Conservation (phyloP, 208 protist species). For the Phytomonas francai region DNA sequence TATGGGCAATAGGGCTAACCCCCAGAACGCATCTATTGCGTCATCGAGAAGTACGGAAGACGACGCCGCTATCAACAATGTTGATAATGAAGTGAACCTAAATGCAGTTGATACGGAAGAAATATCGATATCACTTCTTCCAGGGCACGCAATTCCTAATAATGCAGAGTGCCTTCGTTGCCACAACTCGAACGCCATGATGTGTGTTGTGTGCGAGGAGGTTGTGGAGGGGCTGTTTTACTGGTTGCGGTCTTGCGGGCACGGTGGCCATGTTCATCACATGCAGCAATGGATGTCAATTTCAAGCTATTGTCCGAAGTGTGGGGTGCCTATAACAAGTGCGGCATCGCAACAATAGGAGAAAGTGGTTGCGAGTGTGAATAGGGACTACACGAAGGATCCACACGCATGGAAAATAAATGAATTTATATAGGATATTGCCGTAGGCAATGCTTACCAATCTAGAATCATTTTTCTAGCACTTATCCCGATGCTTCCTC, state of each 20-base stretch:
- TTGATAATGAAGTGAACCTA: slow-evolving; percentile 2
- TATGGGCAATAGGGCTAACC: neutral
- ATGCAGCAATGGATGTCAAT: slow-evolving; percentile 68
- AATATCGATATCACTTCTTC: slow-evolving; percentile 2
- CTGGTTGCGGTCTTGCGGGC: slow-evolving; percentile 74
- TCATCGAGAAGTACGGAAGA: neutral
- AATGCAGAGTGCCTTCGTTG: slow-evolving; percentile 58
- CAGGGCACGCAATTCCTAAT: slow-evolving; percentile 15
- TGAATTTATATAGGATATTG: neutral
- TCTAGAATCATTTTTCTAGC: neutral
- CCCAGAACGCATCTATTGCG: neutral
- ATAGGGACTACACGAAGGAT: neutral
- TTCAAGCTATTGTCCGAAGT: slow-evolving; percentile 62
- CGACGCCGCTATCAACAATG: neutral
- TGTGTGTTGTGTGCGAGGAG: slow-evolving; percentile 76
- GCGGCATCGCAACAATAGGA: slow-evolving; percentile 3
- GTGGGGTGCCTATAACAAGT: slow-evolving; percentile 40
- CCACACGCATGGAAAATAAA: neutral
- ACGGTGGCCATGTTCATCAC: slow-evolving; percentile 80
- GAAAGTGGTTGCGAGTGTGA: neutral
- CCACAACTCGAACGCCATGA: slow-evolving; percentile 35
- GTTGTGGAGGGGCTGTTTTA: slow-evolving; percentile 79
- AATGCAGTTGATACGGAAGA: slow-evolving; percentile 8
- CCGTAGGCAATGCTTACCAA: neutral
- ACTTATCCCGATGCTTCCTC: neutral